Conservation (phyloP, 805 yeast genomes). For the Wickerhamiella kazuoi region DNA sequence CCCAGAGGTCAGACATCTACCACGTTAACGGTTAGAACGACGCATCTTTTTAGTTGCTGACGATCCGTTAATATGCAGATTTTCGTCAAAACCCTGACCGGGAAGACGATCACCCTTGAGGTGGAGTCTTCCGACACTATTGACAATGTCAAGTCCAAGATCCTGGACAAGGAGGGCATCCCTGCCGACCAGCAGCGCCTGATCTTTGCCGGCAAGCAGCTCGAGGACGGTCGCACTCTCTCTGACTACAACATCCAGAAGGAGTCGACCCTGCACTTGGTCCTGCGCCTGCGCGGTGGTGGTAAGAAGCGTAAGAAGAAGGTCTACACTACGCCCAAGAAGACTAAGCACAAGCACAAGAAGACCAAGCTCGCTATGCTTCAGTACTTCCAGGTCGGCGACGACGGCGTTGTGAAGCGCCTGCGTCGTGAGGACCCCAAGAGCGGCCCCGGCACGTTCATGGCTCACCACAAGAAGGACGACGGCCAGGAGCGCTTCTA, state of each 20-base stretch:
- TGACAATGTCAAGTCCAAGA: conserved; percentile 91
- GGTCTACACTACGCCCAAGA: conserved; percentile 99
- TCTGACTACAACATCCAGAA: conserved; percentile 97
- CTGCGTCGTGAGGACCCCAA: conserved; percentile 96
- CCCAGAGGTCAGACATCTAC: too few relatives aligned
- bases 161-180: conserved; percentile 94
- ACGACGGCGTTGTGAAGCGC: conserved; percentile 96
- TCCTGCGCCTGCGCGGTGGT: conserved; percentile 96
- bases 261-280: conserved; percentile 92
- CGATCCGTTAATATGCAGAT: conserved; percentile 34
- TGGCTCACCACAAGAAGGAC: conserved; percentile 90
- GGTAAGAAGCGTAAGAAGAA: conserved; percentile 99
- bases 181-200: conserved; percentile 97
- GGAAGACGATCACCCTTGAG: conserved; percentile 95
- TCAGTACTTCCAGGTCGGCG: conserved; percentile 98
- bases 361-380: conserved; percentile 98
- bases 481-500: conserved; percentile 94
- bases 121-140: conserved; percentile 96
- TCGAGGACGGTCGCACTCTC: conserved; percentile 83
- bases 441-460: conserved; percentile 99
- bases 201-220: conserved; percentile 94
- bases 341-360: conserved; percentile 98
- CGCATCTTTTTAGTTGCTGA: conserved; percentile 20
- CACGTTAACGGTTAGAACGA: conserved; percentile 13
- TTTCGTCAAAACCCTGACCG: conserved; percentile 98